Conservation (phyloP, 352 stramenopile genomes). For the Halophytophthora batemanensis region DNA sequence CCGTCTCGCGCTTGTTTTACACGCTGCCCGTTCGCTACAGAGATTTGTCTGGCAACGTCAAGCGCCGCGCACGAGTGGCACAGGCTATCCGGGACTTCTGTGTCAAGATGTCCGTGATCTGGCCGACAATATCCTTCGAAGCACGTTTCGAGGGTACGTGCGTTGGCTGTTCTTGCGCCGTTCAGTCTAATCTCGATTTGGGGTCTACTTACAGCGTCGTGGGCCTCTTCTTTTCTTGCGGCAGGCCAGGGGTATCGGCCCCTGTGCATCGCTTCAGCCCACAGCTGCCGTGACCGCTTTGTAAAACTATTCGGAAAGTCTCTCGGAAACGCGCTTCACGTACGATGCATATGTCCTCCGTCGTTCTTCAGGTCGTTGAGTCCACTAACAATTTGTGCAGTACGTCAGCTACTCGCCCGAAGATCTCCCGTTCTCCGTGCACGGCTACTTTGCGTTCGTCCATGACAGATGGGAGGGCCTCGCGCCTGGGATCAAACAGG, state of each 20-base stretch:
- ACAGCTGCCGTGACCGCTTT: constrained; percentile 38
- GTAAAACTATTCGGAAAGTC: constrained; percentile 34
- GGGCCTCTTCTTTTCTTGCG: neutral
- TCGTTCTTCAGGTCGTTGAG: neutral
- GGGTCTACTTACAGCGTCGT: neutral
- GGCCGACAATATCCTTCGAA: constrained; percentile 59
- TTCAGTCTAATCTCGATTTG: neutral
- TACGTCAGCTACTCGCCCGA: constrained; percentile 31
- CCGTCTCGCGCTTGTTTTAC: constrained; percentile 51
- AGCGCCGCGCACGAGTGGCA: constrained; percentile 31
- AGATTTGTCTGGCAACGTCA: constrained; percentile 34
- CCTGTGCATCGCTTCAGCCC: constrained; percentile 20
- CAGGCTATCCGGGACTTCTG: constrained; percentile 48
- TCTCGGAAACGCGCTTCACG: constrained; percentile 41
- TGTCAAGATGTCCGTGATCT: constrained; percentile 65
- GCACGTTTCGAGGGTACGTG: constrained; percentile 41
- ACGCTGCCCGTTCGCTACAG: constrained; percentile 55
- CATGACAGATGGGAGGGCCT: constrained; percentile 29
- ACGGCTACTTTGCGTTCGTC: constrained; percentile 55
- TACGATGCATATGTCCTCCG: constrained; percentile 8
- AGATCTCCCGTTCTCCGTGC: constrained; percentile 29
- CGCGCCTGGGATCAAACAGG: constrained; percentile 47
- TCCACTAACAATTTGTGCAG: constrained; percentile 7
- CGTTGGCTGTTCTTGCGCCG: neutral
- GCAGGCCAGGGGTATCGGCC: constrained; percentile 11